Percentiles rank a stretch among this genome's conserved stretches.
phyloP scores from a whole-genome alignment of 1,139 yeast species.

The Saccharomyces hybrid region DNA sequence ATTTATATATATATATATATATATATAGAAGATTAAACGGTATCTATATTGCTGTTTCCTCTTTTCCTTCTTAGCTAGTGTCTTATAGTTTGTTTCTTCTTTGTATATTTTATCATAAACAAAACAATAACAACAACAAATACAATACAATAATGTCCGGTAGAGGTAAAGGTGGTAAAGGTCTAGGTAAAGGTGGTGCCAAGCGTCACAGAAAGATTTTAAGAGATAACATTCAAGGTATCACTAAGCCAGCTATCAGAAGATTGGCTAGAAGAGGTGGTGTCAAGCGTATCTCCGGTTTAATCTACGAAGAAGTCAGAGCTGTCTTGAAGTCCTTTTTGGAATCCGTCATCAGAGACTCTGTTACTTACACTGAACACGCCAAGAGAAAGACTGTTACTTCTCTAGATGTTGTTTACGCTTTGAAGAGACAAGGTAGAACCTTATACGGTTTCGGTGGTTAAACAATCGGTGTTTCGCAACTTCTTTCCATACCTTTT shows the following conservation, averaged over 20 bases:
- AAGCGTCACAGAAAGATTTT: slow-evolving; percentile 98
- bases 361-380: slow-evolving; percentile 97
- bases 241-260: slow-evolving; percentile 97
- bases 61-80: too few species aligned
- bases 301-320: slow-evolving; percentile 96
- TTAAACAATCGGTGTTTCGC: slow-evolving; percentile 34
- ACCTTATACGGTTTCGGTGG: slow-evolving; percentile 99
- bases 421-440: slow-evolving; percentile 98
- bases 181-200: slow-evolving; percentile 97
- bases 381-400: slow-evolving; percentile 99
- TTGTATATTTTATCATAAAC: too few species aligned
- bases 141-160: slow-evolving; percentile 54
- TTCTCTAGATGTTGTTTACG: slow-evolving; percentile 93
- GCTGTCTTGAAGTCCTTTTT: slow-evolving; percentile 88
- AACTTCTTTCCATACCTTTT: not conserved
- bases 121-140: slow-evolving; percentile 4
- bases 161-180: slow-evolving; percentile 98
- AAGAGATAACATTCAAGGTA: slow-evolving; percentile 98
- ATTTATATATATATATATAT: too few species aligned
- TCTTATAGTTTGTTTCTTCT: too few species aligned
- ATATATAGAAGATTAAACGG: too few species aligned
- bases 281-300: slow-evolving; percentile 97
- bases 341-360: slow-evolving; percentile 93
- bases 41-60: too few species aligned
- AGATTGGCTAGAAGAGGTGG: slow-evolving; percentile 99